Evolutionary conservation across 176 grass and related monocot species (phyloP), one percentile per base, ranked within the genome.

Genomic region (Bonia amplexicaulis): DNA sequence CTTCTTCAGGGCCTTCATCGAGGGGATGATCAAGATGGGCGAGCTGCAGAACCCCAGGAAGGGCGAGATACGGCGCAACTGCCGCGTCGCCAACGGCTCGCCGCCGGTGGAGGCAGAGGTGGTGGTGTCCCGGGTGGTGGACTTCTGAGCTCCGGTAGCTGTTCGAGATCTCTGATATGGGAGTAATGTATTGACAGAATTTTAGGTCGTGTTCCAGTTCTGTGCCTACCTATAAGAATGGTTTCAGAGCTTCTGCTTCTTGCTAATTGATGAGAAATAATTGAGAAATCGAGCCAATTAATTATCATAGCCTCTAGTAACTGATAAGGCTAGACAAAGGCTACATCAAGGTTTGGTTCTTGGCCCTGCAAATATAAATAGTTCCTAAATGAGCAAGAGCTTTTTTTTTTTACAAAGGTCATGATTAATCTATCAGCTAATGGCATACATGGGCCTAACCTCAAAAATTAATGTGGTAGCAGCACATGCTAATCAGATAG

Each of bases 11-110:
- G 96, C 93, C 47, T 96, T 96, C 82, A 68, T 86, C 20, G 60
- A 89, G 59, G 96, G 96, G 44, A 99, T 99, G 96, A 16, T 99
- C 75, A 94, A 76, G 74, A 89, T 99, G 96, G 96, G 96, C 9
- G 90, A 99, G 67, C 77, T 92, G 78, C 96, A 99, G 49, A 92
- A 92, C 39, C 74, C 79, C 16, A 86, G 51, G 51, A 96, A 82
- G 76, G 93, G 96, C 6, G 96, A 99, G 90, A 88, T 99, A 47
- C 85, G 96, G 29, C 79, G 66, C 6, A 91, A 99, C 76, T 96
- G 96, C 47, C 91, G 96, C 31, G 83, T 96, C 22, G 90, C 79
- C 47, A 99, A 99, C 66, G 62, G 74, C 69, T 69, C 37, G 40
- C 85, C 85, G 16, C 52, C 42, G 80, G 22, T 75, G 9, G n/a